phyloP scores from a whole-genome alignment of 805 yeast species.

The Ogataea pignaliae region DNA sequence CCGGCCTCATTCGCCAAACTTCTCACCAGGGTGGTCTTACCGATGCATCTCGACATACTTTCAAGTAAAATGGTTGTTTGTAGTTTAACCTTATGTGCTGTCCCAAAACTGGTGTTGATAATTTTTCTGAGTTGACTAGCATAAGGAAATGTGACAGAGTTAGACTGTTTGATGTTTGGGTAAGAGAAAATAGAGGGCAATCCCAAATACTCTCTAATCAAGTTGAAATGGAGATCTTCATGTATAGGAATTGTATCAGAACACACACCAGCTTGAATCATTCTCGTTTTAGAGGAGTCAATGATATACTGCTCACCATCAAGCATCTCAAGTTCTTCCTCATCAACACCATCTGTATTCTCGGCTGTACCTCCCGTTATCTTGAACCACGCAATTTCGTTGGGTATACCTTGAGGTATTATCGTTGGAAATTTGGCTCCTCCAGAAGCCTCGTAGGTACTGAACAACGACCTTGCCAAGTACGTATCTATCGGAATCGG shows the following conservation, averaged over 20 bases:
- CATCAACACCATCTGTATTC: conserved; percentile 15
- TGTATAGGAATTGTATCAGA: conserved; percentile 30
- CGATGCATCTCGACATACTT: conserved; percentile 72
- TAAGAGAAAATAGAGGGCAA: conserved; percentile 10
- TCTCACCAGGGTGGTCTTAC: conserved; percentile 64
- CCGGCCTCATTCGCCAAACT: conserved; percentile 58
- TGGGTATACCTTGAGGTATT: conserved; percentile 59
- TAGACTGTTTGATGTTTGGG: conserved; percentile 9
- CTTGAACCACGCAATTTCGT: conserved; percentile 82
- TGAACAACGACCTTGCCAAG: conserved; percentile 53
- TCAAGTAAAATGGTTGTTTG: conserved; percentile 61
- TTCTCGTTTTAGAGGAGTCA: conserved; percentile 62
- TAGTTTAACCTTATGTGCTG: conserved; percentile 33
- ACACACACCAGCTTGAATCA: conserved; percentile 65
- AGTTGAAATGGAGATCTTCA: conserved; percentile 12
- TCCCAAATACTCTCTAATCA: conserved; percentile 13
- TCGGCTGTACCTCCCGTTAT: conserved; percentile 49
- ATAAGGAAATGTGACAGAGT: conserved; percentile 34
- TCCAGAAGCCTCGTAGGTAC: conserved; percentile 26
- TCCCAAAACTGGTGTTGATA: conserved; percentile 44
- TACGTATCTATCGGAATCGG: conserved; percentile 75
- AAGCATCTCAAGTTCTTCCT: conserved; percentile 5
- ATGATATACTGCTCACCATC: conserved; percentile 44
- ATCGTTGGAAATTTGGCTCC: conserved; percentile 27
- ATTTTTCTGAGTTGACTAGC: conserved; percentile 51